A percentile compares a stretch with the other conserved stretches of the same genome.
Conservation (phyloP, 306 rosid genomes). For the Sicyos baderoa region DNA sequence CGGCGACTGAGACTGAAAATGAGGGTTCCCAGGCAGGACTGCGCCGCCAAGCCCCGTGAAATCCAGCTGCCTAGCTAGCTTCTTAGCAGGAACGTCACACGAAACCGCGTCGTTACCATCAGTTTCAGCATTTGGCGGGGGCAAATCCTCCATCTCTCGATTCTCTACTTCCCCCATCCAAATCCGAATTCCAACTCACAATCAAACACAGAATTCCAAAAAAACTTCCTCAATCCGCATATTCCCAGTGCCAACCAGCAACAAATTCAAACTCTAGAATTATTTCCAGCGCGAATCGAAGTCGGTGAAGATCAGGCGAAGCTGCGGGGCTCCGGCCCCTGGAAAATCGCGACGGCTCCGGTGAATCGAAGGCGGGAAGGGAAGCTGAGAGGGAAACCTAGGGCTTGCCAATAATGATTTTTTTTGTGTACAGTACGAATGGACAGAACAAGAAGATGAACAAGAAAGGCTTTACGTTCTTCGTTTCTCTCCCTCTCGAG, state of each 20-base stretch:
- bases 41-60: slow-evolving; percentile 14
- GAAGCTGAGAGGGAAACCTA: not conserved
- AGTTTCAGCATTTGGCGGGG: slow-evolving; percentile 8
- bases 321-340: not conserved
- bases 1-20: slow-evolving; percentile 7
- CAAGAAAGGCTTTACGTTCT: slow-evolving; percentile 11
- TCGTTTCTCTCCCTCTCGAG: slow-evolving; percentile 15
- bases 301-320: not conserved
- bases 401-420: slow-evolving; percentile 5
- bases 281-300: not conserved
- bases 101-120: not conserved
- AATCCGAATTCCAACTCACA: not conserved
- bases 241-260: not conserved
- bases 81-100: slow-evolving; percentile 15
- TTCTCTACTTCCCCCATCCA: slow-evolving; percentile 17
- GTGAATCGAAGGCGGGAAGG: not conserved
- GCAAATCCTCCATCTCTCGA: not conserved
- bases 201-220: not conserved
- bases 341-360: not conserved
- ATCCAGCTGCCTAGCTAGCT: slow-evolving; percentile 20
- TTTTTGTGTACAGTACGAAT: slow-evolving; percentile 12
- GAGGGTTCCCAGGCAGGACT: slow-evolving; percentile 14
- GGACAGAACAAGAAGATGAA: slow-evolving; percentile 12
- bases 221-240: not conserved
- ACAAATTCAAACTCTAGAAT: not conserved